Percentiles rank a stretch among this genome's conserved stretches.
These are phyloP conservation scores for Oropetium thomaeum DNA, from an alignment of 176 grass and related monocot genomes.

Conservation along the genomic window DNA sequence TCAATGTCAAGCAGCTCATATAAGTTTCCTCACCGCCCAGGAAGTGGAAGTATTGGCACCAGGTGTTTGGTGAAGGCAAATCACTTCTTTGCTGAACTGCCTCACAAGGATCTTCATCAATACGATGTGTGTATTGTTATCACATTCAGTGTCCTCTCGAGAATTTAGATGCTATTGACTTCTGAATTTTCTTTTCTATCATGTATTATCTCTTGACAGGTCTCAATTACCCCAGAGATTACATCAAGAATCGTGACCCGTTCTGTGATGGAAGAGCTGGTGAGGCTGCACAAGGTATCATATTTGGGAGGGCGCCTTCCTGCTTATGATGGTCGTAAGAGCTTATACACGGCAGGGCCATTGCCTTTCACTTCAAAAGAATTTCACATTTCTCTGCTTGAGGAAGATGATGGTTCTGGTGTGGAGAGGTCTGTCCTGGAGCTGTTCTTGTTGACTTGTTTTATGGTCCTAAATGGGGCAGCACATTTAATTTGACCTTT, in stretches of 20 bases:
- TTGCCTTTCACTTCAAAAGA: constrained; percentile 76
- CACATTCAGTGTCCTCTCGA: neutral
- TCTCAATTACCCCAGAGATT: constrained; percentile 65
- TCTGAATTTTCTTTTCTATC: neutral
- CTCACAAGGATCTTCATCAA: constrained; percentile 87
- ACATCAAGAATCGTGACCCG: constrained; percentile 54
- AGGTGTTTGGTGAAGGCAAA: constrained; percentile 87
- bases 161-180: neutral
- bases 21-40: constrained; percentile 73
- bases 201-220: constrained; percentile 36
- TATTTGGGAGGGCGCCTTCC: constrained; percentile 81
- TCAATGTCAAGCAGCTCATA: constrained; percentile 44
- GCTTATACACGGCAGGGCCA: constrained; percentile 79
- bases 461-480: neutral
- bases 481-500: neutral
- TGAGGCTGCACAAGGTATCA: constrained; percentile 56
- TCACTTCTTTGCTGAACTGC: constrained; percentile 87
- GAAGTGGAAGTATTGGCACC: constrained; percentile 62
- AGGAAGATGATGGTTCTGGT: constrained; percentile 76
- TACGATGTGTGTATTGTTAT: constrained; percentile 66
- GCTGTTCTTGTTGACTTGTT: neutral
- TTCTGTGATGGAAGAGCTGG: constrained; percentile 68
- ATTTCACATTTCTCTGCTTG: constrained; percentile 59
- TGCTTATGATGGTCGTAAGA: constrained; percentile 89
- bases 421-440: constrained; percentile 40